Conservation (phyloP, 1,139 yeast genomes). For the Suhomyces guaymorum region DNA sequence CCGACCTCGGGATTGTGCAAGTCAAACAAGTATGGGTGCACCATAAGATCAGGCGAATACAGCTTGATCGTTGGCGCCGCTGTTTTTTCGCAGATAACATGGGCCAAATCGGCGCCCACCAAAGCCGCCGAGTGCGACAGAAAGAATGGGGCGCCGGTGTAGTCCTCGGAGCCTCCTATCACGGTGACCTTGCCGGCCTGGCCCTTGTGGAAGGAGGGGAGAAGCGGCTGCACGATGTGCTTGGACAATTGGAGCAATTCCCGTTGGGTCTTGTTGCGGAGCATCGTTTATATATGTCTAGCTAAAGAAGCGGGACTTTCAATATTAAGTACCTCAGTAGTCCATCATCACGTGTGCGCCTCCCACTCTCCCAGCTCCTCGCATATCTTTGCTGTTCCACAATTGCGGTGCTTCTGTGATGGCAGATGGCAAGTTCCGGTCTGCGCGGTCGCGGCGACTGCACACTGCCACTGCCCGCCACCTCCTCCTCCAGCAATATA, state of each 20-base stretch:
- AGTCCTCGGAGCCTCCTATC: constrained; percentile 92
- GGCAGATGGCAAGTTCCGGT: too few species aligned
- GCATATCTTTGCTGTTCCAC: too few species aligned
- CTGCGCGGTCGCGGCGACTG: too few species aligned
- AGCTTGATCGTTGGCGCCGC: constrained; percentile 84
- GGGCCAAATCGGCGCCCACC: constrained; percentile 87
- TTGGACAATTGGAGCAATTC: constrained; percentile 53
- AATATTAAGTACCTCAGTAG: too few species aligned
- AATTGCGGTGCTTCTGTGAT: background rate
- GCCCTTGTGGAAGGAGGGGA: constrained; percentile 78
- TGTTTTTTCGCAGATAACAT: constrained; percentile 73
- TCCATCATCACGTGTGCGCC: too few species aligned
- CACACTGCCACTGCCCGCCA: constrained; percentile 7
- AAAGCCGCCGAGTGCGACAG: constrained; percentile 82
- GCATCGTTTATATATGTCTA: too few species aligned
- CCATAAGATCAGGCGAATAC: constrained; percentile 93
- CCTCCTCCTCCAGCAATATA: constrained; percentile 9
- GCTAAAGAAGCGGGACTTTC: too few species aligned
- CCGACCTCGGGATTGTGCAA: constrained; percentile 19
- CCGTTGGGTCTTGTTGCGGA: constrained; percentile 35
- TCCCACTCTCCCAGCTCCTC: too few species aligned
- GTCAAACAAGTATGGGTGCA: constrained; percentile 78
- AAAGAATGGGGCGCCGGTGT: constrained; percentile 96
- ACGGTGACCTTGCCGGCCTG: constrained; percentile 89
- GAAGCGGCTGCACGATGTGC: constrained; percentile 72